Evolutionary conservation across 1,284 basidiomycete species (phyloP), one percentile per base, ranked within the genome.

Genomic region (Mycosarcoma mackinlayi): DNA sequence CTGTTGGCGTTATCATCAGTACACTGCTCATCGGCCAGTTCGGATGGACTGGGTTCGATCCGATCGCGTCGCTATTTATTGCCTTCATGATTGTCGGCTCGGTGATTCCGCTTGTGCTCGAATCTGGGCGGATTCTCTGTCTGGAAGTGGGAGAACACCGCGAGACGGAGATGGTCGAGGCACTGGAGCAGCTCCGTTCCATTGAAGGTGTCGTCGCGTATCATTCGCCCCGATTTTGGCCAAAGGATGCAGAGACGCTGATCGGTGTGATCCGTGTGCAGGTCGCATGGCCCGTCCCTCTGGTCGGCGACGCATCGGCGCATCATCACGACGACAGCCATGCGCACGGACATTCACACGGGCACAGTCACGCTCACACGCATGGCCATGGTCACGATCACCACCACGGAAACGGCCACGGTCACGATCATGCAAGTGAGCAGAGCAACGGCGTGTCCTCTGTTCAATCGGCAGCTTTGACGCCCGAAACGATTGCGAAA

Each of bases 41-140:
- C 76, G 95, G 95, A n/a, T 98, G 94, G 94, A 98, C 96, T 3
- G 94, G 94, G 16, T 99, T 98, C 81, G 96, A 99, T 83, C 96
- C 96, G 3, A 94, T 99, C 64, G 96, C 96, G 0, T 96, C 93
- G 10, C 86, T 99, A 34, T 94, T 99, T 23, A 99, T 99, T 76
- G 96, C 96, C 1, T 85, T 92, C 9, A 86, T 99, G 67, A 99
- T 99, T 75, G 92, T 93, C 25, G 95, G 92, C 3, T 94, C 92
- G 77, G 96, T 98, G 19, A 87, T 96, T 19, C 96, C 96, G 8
- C 88, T 99, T 35, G 93, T 99, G 23, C 87, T 95, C 61, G 96
- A 98, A 81, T 92, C 92, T 0, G 95, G 92, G 0, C 90, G 89
- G 76, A 89, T 98, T 10, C 86, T 99, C 38, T 89, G 91, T 64